phyloP scores from a whole-genome alignment of 441 rosid genomes.

The Erodium moschatum region DNA sequence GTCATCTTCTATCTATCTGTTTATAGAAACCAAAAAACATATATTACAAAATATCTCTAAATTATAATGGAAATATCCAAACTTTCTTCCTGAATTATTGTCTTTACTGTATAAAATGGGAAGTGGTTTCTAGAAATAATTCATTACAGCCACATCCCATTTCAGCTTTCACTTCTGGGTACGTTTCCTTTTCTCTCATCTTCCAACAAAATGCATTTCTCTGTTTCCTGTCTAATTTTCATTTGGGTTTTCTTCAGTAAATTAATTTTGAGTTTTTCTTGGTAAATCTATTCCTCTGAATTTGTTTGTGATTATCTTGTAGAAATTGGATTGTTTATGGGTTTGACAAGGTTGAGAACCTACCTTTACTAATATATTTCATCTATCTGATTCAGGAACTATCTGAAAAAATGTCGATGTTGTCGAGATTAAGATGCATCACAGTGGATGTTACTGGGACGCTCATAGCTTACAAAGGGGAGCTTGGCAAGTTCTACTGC shows the following conservation, averaged over 20 bases:
- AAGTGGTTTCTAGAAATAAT: not conserved
- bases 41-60: not conserved
- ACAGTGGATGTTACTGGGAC: constrained; percentile 97
- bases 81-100: not conserved
- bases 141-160: not conserved
- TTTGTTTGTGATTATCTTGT: no score
- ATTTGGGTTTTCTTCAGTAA: not conserved
- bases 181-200: not conserved
- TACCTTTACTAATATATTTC: no score
- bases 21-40: not conserved
- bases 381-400: not conserved
- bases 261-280: not conserved
- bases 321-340: not conserved
- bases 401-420: constrained; percentile 35
- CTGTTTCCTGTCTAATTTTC: not conserved
- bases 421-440: constrained; percentile 65
- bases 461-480: constrained; percentile 88
- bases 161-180: not conserved
- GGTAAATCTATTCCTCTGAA: no score
- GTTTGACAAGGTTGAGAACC: not conserved
- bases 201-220: not conserved
- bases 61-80: not conserved
- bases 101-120: not conserved
- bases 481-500: constrained; percentile 96
- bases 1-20: not conserved